phyloP scores from a whole-genome alignment of 2,329 filamentous ascomycete genomes.

The Plenodomus biglobosus region DNA sequence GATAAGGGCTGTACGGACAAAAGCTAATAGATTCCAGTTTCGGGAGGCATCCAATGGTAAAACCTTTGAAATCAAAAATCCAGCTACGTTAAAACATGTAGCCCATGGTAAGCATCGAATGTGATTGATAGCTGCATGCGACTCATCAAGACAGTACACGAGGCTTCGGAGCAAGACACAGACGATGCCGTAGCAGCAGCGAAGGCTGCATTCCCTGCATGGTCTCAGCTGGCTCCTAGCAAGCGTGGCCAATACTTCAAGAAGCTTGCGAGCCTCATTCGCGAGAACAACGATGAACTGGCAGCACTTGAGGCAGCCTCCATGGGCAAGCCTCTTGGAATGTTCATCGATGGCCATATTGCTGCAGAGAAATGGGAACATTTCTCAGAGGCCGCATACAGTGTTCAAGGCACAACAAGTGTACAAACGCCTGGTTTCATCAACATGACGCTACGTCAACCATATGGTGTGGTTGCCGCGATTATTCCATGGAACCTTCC shows the following conservation, averaged over 20 bases:
- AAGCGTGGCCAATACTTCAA: constrained; percentile 34
- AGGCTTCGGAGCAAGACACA: constrained; percentile 55
- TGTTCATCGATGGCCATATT: constrained; percentile 76
- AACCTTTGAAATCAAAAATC: constrained; percentile 70
- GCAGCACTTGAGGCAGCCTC: constrained; percentile 81
- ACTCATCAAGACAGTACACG: constrained; percentile 42
- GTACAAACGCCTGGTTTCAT: constrained; percentile 36
- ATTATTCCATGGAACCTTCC: constrained; percentile 66
- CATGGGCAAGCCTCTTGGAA: constrained; percentile 81
- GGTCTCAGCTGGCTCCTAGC: constrained; percentile 55
- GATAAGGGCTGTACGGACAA: neutral
- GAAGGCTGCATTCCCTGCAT: constrained; percentile 71
- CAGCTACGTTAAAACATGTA: constrained; percentile 78
- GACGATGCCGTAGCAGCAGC: constrained; percentile 69
- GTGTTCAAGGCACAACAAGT: constrained; percentile 79
- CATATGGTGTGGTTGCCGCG: constrained; percentile 74
- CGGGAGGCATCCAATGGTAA: constrained; percentile 37
- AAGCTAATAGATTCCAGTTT: constrained; percentile 24
- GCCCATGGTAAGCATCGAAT: constrained; percentile 64
- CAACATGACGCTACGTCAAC: constrained; percentile 76
- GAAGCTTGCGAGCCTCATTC: constrained; percentile 73
- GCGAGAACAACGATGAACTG: constrained; percentile 78
- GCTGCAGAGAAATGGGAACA: constrained; percentile 78
- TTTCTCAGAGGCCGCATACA: constrained; percentile 73
- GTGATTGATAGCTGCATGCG: neutral